phyloP scores from a whole-genome alignment of 2,329 filamentous ascomycete species.

The Rhytidhysteron rufulum region DNA sequence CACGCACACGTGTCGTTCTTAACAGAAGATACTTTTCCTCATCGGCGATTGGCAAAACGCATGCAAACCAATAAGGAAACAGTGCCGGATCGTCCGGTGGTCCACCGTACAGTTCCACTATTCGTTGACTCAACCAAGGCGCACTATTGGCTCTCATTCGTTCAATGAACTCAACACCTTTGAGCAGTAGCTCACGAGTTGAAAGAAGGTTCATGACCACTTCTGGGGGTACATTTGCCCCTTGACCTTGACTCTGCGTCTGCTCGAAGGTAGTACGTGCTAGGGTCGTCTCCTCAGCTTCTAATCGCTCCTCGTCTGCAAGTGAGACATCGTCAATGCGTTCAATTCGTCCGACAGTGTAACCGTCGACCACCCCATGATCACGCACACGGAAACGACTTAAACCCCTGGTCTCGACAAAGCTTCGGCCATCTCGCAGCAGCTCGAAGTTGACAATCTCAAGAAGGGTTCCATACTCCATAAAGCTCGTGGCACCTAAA shows the following conservation, averaged over 20 bases:
- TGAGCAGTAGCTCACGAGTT: constrained; percentile 65
- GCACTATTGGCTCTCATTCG: constrained; percentile 66
- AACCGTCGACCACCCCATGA: constrained; percentile 68
- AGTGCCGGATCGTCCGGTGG: constrained; percentile 70
- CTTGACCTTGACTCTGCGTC: constrained; percentile 32
- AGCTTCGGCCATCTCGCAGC: constrained; percentile 74
- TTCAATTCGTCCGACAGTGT: constrained; percentile 71
- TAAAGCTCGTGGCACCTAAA: constrained; percentile 55
- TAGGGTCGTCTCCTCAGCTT: constrained; percentile 61
- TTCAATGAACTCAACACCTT: constrained; percentile 63
- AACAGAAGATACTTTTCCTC: constrained; percentile 76
- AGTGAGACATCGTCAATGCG: constrained; percentile 77
- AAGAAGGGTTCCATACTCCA: constrained; percentile 73
- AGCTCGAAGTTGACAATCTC: constrained; percentile 71
- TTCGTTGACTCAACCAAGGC: constrained; percentile 69
- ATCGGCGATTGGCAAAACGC: constrained; percentile 72
- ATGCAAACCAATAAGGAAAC: constrained; percentile 90
- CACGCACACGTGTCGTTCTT: constrained; percentile 69
- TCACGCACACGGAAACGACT: constrained; percentile 71
- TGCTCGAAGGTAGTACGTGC: constrained; percentile 29
- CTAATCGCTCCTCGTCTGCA: constrained; percentile 72
- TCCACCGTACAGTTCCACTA: constrained; percentile 71
- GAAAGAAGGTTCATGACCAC: constrained; percentile 55
- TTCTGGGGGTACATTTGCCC: constrained; percentile 16
- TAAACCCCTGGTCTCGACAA: constrained; percentile 73